A percentile compares a stretch with the other conserved stretches of the same genome.
Evolutionary conservation across 306 rosid species (phyloP).

Genomic region (Cicer pinnatifidum): DNA sequence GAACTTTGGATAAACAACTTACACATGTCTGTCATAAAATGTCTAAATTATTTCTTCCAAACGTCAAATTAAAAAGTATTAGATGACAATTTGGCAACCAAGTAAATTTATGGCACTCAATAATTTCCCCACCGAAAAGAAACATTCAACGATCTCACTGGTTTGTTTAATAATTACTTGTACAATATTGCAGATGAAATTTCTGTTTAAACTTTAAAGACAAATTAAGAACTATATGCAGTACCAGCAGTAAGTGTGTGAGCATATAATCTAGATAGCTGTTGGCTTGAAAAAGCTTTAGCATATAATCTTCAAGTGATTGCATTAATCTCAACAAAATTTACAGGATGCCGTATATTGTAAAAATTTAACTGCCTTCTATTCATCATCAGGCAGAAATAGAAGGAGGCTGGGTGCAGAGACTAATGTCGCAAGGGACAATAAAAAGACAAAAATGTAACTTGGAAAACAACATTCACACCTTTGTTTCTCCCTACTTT

Average conservation of each 20-base stretch:
- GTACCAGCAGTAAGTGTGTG: not conserved
- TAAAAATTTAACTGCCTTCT: conserved; percentile 41
- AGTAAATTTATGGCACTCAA: not conserved
- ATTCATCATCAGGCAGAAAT: conserved; percentile 7
- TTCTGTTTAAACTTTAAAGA: not conserved
- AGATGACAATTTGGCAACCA: not conserved
- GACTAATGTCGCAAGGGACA: conserved; percentile 16
- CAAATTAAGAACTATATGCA: not conserved
- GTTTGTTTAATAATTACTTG: not conserved
- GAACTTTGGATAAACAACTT: not conserved
- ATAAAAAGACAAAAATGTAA: conserved; percentile 13
- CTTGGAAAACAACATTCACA: conserved; percentile 12
- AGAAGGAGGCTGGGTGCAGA: conserved; percentile 38
- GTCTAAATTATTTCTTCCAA: not conserved
- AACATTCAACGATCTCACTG: not conserved
- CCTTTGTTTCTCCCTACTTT: conserved; percentile 11
- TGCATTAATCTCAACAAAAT: conserved; percentile 52
- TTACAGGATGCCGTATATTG: conserved; percentile 47
- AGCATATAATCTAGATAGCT: not conserved
- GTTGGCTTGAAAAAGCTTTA: not conserved
- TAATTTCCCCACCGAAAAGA: not conserved
- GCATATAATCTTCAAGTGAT: conserved; percentile 16
- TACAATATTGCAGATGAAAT: not conserved
- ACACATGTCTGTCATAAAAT: not conserved
- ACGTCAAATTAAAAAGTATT: not conserved